A percentile compares a stretch with the other conserved stretches of the same genome.
Conservation (phyloP, 371 early-diverging fungal species). For the Smittium culicis region DNA sequence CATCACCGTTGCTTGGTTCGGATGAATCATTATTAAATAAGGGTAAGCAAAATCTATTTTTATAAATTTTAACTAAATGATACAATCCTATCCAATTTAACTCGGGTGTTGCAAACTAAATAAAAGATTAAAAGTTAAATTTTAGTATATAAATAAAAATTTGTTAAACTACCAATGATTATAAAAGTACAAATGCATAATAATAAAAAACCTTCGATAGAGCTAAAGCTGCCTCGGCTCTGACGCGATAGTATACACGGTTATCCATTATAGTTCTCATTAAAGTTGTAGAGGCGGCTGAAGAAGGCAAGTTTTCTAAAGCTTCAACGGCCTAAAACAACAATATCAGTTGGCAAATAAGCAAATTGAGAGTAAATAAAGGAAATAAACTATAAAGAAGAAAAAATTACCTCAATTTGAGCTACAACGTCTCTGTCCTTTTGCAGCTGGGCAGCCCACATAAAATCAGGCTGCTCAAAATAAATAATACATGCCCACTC, state of each 20-base stretch:
- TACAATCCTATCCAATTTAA: conserved; percentile 55
- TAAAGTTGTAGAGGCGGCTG: conserved; percentile 54
- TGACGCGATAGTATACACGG: conserved; percentile 78
- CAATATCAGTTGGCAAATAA: neutral
- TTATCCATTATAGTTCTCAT: conserved; percentile 64
- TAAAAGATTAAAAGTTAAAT: neutral
- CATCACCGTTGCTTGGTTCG: conserved; percentile 18
- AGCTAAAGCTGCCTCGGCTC: conserved; percentile 81
- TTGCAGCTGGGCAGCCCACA: conserved; percentile 91
- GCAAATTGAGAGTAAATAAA: neutral
- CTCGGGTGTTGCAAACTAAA: conserved; percentile 32
- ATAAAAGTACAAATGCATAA: neutral
- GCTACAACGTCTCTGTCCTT: conserved; percentile 92
- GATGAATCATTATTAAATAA: conserved; percentile 13
- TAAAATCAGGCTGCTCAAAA: conserved; percentile 89
- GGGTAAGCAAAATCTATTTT: conserved; percentile 52
- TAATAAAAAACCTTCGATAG: conserved; percentile 45
- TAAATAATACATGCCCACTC: conserved; percentile 81
- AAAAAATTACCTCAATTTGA: conserved; percentile 57
- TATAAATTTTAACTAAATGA: conserved; percentile 60
- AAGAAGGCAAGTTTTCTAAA: conserved; percentile 45
- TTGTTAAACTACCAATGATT: neutral
- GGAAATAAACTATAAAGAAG: neutral
- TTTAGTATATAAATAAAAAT: neutral
- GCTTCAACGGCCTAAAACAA: conserved; percentile 42